These are phyloP conservation scores for Beauveria varroae DNA, from an alignment of 2,329 filamentous ascomycete genomes.

Conservation along the genomic window DNA sequence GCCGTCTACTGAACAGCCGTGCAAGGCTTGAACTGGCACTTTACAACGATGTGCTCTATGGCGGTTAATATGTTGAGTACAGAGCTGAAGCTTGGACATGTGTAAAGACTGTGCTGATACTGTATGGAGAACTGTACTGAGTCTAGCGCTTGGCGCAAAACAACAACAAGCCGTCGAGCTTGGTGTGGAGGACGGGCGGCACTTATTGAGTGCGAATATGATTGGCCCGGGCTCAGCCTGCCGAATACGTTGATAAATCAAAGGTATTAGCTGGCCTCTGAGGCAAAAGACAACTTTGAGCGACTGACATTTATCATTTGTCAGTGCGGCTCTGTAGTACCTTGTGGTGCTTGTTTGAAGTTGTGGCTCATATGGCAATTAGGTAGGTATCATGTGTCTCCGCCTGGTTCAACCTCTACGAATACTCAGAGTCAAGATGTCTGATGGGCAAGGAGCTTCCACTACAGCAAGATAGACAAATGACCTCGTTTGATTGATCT, in stretches of 20 bases:
- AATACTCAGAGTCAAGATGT: neutral
- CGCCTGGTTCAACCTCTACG: too few species aligned
- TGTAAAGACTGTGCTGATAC: neutral
- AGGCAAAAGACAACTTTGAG: neutral
- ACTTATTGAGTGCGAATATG: neutral
- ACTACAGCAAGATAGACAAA: too few species aligned
- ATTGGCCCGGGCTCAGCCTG: neutral
- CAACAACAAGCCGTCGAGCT: constrained; percentile 3
- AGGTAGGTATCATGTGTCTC: too few species aligned
- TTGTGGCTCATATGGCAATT: too few species aligned
- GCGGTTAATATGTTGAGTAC: neutral
- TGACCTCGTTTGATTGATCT: neutral
- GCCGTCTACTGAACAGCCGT: neutral
- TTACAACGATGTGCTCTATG: neutral
- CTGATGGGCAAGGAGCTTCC: neutral
- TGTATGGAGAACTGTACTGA: neutral
- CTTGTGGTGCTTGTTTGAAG: too few species aligned
- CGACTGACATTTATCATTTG: too few species aligned
- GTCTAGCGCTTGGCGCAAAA: neutral
- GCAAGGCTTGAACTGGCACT: neutral
- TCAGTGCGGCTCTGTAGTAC: too few species aligned
- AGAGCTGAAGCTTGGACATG: neutral
- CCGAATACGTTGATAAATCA: neutral
- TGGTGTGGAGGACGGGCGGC: neutral
- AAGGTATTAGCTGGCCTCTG: neutral